Evolutionary conservation across 768 basidiomycete species (phyloP).

Genomic region (Fomitopsis pulvina): DNA sequence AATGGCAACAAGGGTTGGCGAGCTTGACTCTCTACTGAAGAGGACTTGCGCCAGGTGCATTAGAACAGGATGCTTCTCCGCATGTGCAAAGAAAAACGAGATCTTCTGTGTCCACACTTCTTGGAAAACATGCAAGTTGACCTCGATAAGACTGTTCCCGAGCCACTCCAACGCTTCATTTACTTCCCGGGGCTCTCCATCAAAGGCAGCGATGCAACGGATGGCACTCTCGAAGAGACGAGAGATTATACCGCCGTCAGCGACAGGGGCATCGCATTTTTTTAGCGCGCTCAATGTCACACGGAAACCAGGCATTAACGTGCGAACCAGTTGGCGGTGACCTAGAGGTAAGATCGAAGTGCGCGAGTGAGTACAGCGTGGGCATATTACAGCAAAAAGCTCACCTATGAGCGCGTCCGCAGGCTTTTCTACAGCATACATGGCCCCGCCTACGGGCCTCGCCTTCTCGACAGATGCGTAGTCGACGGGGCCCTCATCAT

Average conservation of each 20-base stretch:
- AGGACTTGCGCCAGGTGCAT: constrained; percentile 83
- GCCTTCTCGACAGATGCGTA: constrained; percentile 74
- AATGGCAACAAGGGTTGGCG: constrained; percentile 82
- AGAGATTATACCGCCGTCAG: constrained; percentile 83
- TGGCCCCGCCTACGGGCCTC: constrained; percentile 73
- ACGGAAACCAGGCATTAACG: constrained; percentile 84
- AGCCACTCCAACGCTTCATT: constrained; percentile 83
- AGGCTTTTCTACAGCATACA: constrained; percentile 73
- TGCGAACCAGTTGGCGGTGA: constrained; percentile 78
- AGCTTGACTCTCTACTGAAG: constrained; percentile 68
- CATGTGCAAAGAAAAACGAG: constrained; percentile 80
- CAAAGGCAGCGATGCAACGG: constrained; percentile 71
- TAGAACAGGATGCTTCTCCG: constrained; percentile 68
- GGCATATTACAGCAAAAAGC: constrained; percentile 15
- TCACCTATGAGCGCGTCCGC: constrained; percentile 78
- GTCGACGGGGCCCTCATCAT: constrained; percentile 31
- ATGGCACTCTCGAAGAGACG: constrained; percentile 84
- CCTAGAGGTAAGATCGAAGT: too few species aligned
- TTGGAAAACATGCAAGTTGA: constrained; percentile 89
- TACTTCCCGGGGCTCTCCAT: constrained; percentile 64
- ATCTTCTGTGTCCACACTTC: constrained; percentile 95
- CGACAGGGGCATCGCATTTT: constrained; percentile 69
- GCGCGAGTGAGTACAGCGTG: background rate
- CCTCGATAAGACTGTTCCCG: constrained; percentile 66
- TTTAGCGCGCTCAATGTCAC: constrained; percentile 70